Evolutionary conservation across 2,329 filamentous ascomycete species (phyloP).

Genomic region (Pseudopyricularia javanii): DNA sequence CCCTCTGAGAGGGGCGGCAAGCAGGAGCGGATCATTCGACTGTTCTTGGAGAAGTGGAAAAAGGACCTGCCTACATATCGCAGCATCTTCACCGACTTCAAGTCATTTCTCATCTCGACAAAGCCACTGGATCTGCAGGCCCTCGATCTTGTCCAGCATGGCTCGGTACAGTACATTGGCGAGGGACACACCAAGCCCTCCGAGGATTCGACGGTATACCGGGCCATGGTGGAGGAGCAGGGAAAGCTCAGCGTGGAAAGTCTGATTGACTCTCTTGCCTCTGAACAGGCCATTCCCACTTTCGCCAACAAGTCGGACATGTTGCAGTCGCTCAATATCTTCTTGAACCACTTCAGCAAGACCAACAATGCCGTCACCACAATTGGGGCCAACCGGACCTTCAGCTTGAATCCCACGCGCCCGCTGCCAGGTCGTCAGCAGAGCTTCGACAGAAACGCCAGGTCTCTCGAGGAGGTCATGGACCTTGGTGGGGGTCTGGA

Average conservation of each 20-base stretch:
- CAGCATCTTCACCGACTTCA: slow-evolving; percentile 20
- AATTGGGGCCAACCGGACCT: slow-evolving; percentile 17
- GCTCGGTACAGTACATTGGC: slow-evolving; percentile 12
- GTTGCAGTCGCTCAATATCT: slow-evolving; percentile 64
- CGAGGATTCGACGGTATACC: slow-evolving; percentile 8
- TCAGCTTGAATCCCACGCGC: slow-evolving; percentile 6
- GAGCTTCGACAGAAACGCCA: background rate
- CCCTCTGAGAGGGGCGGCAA: slow-evolving; percentile 9
- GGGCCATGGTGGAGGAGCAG: slow-evolving; percentile 11
- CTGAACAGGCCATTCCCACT: slow-evolving; percentile 8
- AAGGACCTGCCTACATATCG: slow-evolving; percentile 6
- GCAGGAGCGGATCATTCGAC: slow-evolving; percentile 8
- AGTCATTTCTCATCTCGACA: slow-evolving; percentile 16
- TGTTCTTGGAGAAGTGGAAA: slow-evolving; percentile 11
- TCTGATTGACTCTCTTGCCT: slow-evolving; percentile 15
- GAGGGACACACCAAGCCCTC: slow-evolving; percentile 17
- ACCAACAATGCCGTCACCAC: slow-evolving; percentile 10
- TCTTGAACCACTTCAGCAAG: slow-evolving; percentile 30
- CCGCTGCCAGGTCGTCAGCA: background rate
- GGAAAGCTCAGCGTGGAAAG: slow-evolving; percentile 12
- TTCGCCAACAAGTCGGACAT: slow-evolving; percentile 22
- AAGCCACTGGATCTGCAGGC: slow-evolving; percentile 8
- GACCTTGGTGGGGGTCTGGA: slow-evolving; percentile 15
- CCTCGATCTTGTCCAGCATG: background rate
- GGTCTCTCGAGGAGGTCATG: background rate